Base-by-base conservation (phyloP, 768 basidiomycete species). In the Artomyces pyxidatus region DNA sequence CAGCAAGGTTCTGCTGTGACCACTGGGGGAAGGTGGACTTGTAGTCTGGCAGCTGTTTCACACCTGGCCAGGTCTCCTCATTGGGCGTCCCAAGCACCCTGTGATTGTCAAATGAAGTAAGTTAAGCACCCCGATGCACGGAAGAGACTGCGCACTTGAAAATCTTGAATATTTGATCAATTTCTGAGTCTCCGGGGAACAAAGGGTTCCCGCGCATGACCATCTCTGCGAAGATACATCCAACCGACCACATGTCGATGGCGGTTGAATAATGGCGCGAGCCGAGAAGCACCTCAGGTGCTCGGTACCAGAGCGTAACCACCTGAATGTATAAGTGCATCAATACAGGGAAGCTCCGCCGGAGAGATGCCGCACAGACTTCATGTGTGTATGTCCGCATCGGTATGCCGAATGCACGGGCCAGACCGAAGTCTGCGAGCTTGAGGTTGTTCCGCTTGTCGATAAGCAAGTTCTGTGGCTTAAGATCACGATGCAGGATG, bases 231-330 rank as follows among this genome's bases (percentile, higher is more conserved):
- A 96, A 91, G 64, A 99, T 98, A 62, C 94, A 97, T 0, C 88
- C 96, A 19, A 99, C 95, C n/a, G 91, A 94, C 96, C 96, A 99
- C 91, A 98, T 96, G 69, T 99, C 96, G 60, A 99, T 88, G 3
- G 92, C 90, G 2, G 96, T 99, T 14, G 91, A 85, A 69, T 99
- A 99, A 65, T 98, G 93, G 37, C 94, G 83, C 4, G 90, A 87
- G 26, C 95, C 95, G 1, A 99, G 83, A 17, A 99, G 73, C 43
- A 99, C 95, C 65, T 99, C 96, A 3, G 96, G 96, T 4, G 95
- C 91, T 42, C 96, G 90, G 64, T 99, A 99, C 96, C 96, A 99
- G 32, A 99, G 76, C 9, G 96, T 99, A 19, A 99, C 96, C 42
- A 99, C 96, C 96, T 99, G 63, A 4, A 10, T 23, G 12, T 16